phyloP scores from a whole-genome alignment of 768 basidiomycete genomes.

The Tylopilus subfusipes region DNA sequence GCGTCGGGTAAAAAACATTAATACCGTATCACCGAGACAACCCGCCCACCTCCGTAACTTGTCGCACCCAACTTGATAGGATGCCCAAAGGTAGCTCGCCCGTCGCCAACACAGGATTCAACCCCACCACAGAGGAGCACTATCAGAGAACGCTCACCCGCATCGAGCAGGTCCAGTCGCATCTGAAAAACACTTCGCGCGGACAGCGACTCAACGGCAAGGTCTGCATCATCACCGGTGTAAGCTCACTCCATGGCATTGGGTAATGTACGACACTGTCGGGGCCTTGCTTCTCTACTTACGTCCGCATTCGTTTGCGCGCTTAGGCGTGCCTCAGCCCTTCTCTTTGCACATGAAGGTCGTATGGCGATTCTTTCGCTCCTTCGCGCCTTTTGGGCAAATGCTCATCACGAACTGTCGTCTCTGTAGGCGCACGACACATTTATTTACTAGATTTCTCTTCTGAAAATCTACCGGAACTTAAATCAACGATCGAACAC shows the following conservation, averaged over 20 bases:
- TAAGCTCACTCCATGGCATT: constrained; percentile 82
- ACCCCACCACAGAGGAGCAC: constrained; percentile 43
- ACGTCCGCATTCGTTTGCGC: constrained; percentile 4
- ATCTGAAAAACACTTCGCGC: constrained; percentile 54
- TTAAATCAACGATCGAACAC: constrained; percentile 64
- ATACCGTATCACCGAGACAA: neutral
- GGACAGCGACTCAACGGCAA: constrained; percentile 63
- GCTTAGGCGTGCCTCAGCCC: constrained; percentile 64
- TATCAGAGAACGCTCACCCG: constrained; percentile 61
- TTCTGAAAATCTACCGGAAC: constrained; percentile 59
- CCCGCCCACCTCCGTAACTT: neutral
- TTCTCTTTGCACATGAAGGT: constrained; percentile 83
- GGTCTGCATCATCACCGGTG: constrained; percentile 86
- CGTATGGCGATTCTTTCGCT: constrained; percentile 4
- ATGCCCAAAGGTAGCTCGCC: constrained; percentile 19
- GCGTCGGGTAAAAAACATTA: neutral
- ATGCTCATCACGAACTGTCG: neutral
- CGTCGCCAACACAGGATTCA: constrained; percentile 2
- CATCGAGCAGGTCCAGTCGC: constrained; percentile 63
- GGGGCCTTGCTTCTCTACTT: constrained; percentile 7
- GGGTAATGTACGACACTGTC: constrained; percentile 48
- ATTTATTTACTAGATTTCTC: constrained; percentile 77
- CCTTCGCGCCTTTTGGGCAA: constrained; percentile 1
- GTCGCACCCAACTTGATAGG: neutral
- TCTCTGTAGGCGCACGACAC: constrained; percentile 60